A percentile compares a stretch with the other conserved stretches of the same genome.
phyloP scores from a whole-genome alignment of 257 asterid genomes.

The Pogostemon cablin region DNA sequence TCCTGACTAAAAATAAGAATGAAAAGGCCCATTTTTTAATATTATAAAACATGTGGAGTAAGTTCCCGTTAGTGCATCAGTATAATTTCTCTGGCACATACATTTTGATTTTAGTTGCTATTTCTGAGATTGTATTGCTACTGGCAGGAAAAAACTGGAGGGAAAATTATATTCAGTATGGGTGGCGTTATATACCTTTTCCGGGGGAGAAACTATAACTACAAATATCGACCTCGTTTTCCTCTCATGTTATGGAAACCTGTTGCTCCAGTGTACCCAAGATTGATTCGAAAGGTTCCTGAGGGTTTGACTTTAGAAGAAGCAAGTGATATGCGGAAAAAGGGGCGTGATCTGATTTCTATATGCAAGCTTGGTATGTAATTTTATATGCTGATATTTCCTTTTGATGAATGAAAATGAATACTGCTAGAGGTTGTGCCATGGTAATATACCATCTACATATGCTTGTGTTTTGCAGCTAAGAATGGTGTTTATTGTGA shows the following conservation, averaged over 20 bases:
- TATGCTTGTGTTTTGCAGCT: constrained; percentile 54
- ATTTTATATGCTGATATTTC: constrained; percentile 25
- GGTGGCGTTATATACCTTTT: constrained; percentile 84
- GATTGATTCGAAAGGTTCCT: constrained; percentile 67
- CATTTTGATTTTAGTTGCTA: constrained; percentile 5
- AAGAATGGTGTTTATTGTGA: constrained; percentile 82
- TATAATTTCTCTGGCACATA: neutral
- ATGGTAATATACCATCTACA: constrained; percentile 20
- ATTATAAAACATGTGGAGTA: neutral
- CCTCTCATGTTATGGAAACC: constrained; percentile 99
- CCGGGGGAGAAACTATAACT: constrained; percentile 92
- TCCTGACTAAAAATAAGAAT: neutral
- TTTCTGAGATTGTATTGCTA: constrained; percentile 24
- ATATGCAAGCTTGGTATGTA: constrained; percentile 84
- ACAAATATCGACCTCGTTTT: constrained; percentile 64
- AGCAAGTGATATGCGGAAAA: constrained; percentile 78
- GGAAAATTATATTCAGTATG: constrained; percentile 68
- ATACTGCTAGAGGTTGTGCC: constrained; percentile 8
- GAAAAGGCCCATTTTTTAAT: neutral
- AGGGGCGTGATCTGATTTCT: constrained; percentile 68
- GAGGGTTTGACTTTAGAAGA: constrained; percentile 85
- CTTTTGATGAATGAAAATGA: constrained; percentile 23
- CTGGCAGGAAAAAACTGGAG: constrained; percentile 85
- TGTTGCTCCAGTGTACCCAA: constrained; percentile 83
- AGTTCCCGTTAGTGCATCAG: neutral